These are phyloP conservation scores for Tylopilus cervinicoccineus DNA, from an alignment of 768 basidiomycete genomes.

Conservation along the genomic window DNA sequence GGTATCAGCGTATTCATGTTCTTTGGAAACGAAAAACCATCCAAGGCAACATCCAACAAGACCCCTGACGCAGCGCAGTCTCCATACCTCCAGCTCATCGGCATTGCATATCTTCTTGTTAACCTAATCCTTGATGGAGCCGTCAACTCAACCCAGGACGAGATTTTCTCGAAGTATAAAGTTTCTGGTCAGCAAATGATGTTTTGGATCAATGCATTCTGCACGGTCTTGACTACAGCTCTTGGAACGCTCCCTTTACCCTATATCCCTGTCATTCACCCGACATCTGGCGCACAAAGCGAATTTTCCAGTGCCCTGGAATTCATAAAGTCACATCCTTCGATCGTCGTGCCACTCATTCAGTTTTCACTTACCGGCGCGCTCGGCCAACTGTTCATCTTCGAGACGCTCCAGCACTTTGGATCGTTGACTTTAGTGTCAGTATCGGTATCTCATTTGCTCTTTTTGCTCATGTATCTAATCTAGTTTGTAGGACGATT, in stretches of 20 bases:
- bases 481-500: slow-evolving; percentile 59
- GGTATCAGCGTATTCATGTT: slow-evolving; percentile 96
- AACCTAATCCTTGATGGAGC: slow-evolving; percentile 92
- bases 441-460: slow-evolving; percentile 23
- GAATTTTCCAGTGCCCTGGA: slow-evolving; percentile 66
- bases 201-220: slow-evolving; percentile 94
- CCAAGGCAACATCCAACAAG: slow-evolving; percentile 35
- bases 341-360: slow-evolving; percentile 64
- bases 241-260: slow-evolving; percentile 75
- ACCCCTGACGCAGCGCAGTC: slow-evolving; percentile 25
- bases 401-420: slow-evolving; percentile 90
- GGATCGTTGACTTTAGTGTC: slow-evolving; percentile 88
- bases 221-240: slow-evolving; percentile 65
- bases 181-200: slow-evolving; percentile 96
- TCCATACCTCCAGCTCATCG: slow-evolving; percentile 61
- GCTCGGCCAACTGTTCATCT: slow-evolving; percentile 95
- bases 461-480: slow-evolving; percentile 2
- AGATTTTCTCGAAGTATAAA: slow-evolving; percentile 80
- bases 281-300: slow-evolving; percentile 50
- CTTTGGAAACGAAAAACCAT: slow-evolving; percentile 57
- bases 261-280: slow-evolving; percentile 79
- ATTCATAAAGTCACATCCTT: slow-evolving; percentile 78
- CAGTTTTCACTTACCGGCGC: slow-evolving; percentile 91
- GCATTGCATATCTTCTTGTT: slow-evolving; percentile 70
- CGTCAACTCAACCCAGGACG: slow-evolving; percentile 95